phyloP scores from a whole-genome alignment of 805 yeast species.

The Clavispora vitiphila region DNA sequence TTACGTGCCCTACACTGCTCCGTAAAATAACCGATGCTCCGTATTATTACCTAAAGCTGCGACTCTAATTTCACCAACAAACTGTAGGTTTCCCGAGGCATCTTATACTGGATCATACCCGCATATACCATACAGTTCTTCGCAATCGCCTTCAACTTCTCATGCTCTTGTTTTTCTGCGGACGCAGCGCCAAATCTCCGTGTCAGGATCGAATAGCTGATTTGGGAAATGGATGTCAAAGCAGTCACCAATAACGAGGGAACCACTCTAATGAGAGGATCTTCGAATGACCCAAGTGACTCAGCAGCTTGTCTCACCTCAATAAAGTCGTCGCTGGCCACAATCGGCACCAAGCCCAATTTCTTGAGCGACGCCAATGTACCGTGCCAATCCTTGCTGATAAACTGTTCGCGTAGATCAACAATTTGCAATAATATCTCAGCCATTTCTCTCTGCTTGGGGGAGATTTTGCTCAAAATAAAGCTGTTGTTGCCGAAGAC shows the following conservation, averaged over 20 bases:
- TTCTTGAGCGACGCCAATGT: constrained; percentile 52
- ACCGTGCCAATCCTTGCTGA: constrained; percentile 53
- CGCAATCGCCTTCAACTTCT: constrained; percentile 54
- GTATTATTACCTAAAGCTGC: constrained; percentile 21
- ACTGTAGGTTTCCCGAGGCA: constrained; percentile 83
- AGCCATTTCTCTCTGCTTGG: constrained; percentile 60
- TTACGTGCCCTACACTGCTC: no score
- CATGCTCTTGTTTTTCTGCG: constrained; percentile 47
- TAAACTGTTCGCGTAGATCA: constrained; percentile 56
- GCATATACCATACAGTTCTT: constrained; percentile 91
- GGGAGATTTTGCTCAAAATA: constrained; percentile 51
- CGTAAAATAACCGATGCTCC: neutral
- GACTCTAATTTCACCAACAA: constrained; percentile 61
- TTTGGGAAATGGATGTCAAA: constrained; percentile 68
- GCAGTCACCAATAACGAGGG: constrained; percentile 77
- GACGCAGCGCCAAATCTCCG: constrained; percentile 41
- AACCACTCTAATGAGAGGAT: constrained; percentile 67
- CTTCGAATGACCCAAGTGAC: constrained; percentile 50
- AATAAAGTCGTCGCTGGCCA: constrained; percentile 43
- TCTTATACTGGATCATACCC: constrained; percentile 88
- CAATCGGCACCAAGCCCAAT: constrained; percentile 64
- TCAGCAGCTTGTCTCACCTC: constrained; percentile 65
- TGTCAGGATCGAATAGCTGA: constrained; percentile 42
- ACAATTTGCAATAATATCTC: constrained; percentile 60
- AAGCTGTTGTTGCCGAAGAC: constrained; percentile 51